Conservation (phyloP, 1,284 basidiomycete genomes). For the Malassezia sympodialis region DNA sequence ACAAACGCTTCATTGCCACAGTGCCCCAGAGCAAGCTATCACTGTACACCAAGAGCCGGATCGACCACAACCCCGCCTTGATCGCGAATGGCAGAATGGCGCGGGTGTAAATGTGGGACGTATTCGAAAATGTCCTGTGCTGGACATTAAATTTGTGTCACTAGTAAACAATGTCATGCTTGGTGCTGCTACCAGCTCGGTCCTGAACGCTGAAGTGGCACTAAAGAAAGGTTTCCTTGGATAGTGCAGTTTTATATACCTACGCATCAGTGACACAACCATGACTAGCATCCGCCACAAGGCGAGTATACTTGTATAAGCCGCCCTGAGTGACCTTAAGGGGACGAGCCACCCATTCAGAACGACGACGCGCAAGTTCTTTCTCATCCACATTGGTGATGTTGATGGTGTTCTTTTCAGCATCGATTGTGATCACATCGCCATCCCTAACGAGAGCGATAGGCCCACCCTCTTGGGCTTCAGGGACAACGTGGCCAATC, state of each 20-base stretch:
- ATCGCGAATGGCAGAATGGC: constrained; percentile 80
- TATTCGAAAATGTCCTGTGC: constrained; percentile 75
- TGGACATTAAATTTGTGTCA: constrained; percentile 75
- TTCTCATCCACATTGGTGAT: constrained; percentile 58
- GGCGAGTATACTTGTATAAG: constrained; percentile 40
- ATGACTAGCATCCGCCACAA: constrained; percentile 62
- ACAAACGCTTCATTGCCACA: constrained; percentile 69
- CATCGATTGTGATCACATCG: constrained; percentile 69
- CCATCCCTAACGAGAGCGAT: constrained; percentile 81
- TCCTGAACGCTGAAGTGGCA: constrained; percentile 96
- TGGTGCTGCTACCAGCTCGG: constrained; percentile 89
- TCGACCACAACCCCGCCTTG: constrained; percentile 84
- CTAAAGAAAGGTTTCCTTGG: constrained; percentile 60
- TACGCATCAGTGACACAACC: constrained; percentile 78
- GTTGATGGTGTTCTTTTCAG: constrained; percentile 67
- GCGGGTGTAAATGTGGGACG: constrained; percentile 86
- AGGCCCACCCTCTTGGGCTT: constrained; percentile 78
- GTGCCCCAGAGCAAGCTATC: constrained; percentile 75
- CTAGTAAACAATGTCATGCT: constrained; percentile 90
- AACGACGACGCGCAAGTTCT: constrained; percentile 61
- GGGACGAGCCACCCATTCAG: constrained; percentile 66
- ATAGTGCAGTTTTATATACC: background rate
- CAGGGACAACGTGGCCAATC: constrained; percentile 85
- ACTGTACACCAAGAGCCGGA: constrained; percentile 85
- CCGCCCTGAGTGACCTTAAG: constrained; percentile 69